Evolutionary conservation across 768 basidiomycete species (phyloP), one percentile per base, ranked within the genome.

Genomic region (Lactifluus echinatus): DNA sequence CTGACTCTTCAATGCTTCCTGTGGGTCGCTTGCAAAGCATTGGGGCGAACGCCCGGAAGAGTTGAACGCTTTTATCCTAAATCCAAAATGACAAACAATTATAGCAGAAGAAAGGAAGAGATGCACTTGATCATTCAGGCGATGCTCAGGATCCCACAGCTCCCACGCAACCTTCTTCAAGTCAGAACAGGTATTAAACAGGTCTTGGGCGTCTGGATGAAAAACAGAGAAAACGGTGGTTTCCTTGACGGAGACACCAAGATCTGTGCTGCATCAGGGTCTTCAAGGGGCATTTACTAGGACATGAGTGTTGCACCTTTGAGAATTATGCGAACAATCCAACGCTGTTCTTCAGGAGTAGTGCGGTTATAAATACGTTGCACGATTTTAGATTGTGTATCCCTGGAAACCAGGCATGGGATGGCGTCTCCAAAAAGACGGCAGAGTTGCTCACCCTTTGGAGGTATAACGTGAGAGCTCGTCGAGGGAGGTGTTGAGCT

Each of bases 111-210:
- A 42, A n/a, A 60, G 17, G 6, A 6, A 33, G 47, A 47, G 15
- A 53, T 39, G n/a, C 66, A 83, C 84, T 69, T 83, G 78, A 8
- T 78, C 76, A 46, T 83, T 79, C 14, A 89, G 73, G 40, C 89
- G 76, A 46, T 78, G 76, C 3, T 77, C 73, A 0, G 87, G 84
- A 68, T 96, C 84, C 76, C 85, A 87, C 2, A 99, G 74, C 51
- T 87, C 85, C 85, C 87, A 97, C 31, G 84, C 85, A 3, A 99
- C 90, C 56, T 89, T 89, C 74, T 94, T 94, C 45, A 98, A 75
- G 70, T 98, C 94, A 0, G 94, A 97, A 68, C 93, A 97, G 0
- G 93, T 93, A 67, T 97, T 97, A 74, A 90, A 99, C 8, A 96
- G 72, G 67, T 92, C 89, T 60, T 90, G 85, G 0, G 95, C 94